Conservation (phyloP, 345 rosid genomes). For the Microcos paniculata region DNA sequence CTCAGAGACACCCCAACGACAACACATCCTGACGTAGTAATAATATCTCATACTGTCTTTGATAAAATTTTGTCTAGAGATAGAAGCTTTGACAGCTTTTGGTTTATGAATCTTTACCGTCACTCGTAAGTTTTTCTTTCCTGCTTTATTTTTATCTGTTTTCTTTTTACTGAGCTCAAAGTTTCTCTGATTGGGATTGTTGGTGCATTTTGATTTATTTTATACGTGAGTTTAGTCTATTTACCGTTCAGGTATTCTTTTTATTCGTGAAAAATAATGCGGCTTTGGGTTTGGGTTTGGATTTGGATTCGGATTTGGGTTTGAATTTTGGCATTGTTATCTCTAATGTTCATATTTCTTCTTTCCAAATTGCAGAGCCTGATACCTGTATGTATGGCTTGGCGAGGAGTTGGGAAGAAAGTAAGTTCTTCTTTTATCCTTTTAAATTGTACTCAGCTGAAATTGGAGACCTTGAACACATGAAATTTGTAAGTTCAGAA, state of each 20-base stretch:
- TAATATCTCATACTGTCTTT: neutral
- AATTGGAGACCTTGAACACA: neutral
- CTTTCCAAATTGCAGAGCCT: slow-evolving; percentile 23
- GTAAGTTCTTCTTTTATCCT: slow-evolving; percentile 27
- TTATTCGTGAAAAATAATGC: neutral
- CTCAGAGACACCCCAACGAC: neutral
- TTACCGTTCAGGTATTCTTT: neutral
- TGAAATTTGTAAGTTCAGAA: neutral
- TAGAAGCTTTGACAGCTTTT: neutral
- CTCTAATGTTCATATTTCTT: neutral
- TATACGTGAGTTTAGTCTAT: neutral
- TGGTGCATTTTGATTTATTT: neutral
- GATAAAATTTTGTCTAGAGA: neutral
- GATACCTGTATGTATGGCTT: slow-evolving; percentile 54
- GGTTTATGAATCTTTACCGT: neutral
- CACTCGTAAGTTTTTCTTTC: neutral
- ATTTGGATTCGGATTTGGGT: neutral
- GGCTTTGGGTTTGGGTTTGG: neutral
- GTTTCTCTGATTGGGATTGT: neutral
- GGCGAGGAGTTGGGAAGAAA: slow-evolving; percentile 41
- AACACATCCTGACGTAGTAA: neutral
- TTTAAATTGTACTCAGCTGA: neutral
- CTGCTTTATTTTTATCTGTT: neutral
- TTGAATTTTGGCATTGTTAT: neutral
- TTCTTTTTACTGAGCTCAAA: no score